Percentiles rank a stretch among this genome's conserved stretches.
Evolutionary conservation across 225 moss, liverwort and hornwort genomes (phyloP).

Genomic region (Lunularia cruciata): DNA sequence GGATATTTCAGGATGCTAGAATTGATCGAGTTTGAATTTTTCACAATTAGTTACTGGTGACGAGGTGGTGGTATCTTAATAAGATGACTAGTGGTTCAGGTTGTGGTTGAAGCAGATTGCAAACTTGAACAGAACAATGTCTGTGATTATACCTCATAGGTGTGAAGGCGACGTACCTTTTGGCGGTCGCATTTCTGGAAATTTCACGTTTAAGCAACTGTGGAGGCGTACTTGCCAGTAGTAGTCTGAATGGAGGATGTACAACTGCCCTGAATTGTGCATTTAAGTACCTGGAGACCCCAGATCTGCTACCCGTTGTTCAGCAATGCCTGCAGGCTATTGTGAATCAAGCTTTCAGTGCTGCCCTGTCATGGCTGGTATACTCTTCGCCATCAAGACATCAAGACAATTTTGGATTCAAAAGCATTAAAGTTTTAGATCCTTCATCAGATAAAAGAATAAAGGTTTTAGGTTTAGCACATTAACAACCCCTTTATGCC

Average conservation of each 20-base stretch:
- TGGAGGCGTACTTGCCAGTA: constrained; percentile 58
- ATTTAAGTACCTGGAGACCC: constrained; percentile 66
- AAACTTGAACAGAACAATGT: neutral
- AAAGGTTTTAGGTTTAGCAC: neutral
- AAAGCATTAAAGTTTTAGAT: too few relatives aligned
- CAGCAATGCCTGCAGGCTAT: constrained; percentile 68
- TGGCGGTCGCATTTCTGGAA: constrained; percentile 75
- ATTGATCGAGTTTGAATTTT: too few relatives aligned
- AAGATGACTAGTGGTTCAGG: neutral
- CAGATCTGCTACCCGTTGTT: constrained; percentile 56
- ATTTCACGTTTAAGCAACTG: constrained; percentile 59
- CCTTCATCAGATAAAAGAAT: neutral
- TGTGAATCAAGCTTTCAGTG: constrained; percentile 69
- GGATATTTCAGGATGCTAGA: too few relatives aligned
- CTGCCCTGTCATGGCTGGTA: constrained; percentile 77
- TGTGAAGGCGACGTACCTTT: constrained; percentile 72
- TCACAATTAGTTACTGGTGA: too few relatives aligned
- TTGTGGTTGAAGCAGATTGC: neutral
- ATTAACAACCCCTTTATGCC: neutral
- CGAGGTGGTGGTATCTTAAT: neutral
- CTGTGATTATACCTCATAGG: constrained; percentile 41
- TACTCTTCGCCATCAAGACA: neutral
- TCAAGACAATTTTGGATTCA: too few relatives aligned
- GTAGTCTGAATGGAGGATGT: constrained; percentile 33
- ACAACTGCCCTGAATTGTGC: constrained; percentile 57